Evolutionary conservation across 169 alveolate genomes (phyloP), one percentile per base, ranked within the genome.

Genomic region (Plasmodium berghei): DNA sequence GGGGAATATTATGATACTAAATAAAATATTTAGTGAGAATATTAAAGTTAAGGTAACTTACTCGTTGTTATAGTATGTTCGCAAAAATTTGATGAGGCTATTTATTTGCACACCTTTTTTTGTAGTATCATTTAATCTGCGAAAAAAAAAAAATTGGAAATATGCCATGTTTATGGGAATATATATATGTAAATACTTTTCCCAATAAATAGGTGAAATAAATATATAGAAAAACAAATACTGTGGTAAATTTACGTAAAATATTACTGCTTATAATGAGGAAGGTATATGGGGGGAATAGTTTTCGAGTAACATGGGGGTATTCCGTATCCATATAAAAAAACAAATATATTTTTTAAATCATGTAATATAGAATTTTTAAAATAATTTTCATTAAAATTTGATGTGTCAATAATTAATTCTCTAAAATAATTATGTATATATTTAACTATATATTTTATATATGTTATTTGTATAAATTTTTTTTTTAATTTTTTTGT

Each of bases 41-140:
- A 34, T 34, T 34, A 5, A 34, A 34, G 5, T 34, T 34, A 34
- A 34, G 42, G 42, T 46, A 28, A 58, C 75, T 18, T 77, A 77
- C 91, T 71, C 71, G 54, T 86, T 86, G 71, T 86, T 87, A 64
- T 86, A 66, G 61, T 86, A 86, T 48, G 91, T 86, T 45, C 91
- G 72, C 28, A 86, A 73, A 63, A 86, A 86, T 40, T 40, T 22
- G 20, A 86, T 72, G 0, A 86, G 75, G 49, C 58, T 74, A 34
- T 86, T 86, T 71, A 86, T 61, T 71, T 56, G 87, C 42, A 86
- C 87, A 16, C 91, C 91, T 62, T 52, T 86, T 42, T 52, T 86
- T 10, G 67, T 52, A 5, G 52, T 61, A 49, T 54, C 61, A 9
- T 22, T 72, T 14, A 61, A 46, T 55, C 91, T 86, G 75, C 16